Conservation (phyloP, 2,329 filamentous ascomycete species). For the Pseudocercospora fijiensis region DNA sequence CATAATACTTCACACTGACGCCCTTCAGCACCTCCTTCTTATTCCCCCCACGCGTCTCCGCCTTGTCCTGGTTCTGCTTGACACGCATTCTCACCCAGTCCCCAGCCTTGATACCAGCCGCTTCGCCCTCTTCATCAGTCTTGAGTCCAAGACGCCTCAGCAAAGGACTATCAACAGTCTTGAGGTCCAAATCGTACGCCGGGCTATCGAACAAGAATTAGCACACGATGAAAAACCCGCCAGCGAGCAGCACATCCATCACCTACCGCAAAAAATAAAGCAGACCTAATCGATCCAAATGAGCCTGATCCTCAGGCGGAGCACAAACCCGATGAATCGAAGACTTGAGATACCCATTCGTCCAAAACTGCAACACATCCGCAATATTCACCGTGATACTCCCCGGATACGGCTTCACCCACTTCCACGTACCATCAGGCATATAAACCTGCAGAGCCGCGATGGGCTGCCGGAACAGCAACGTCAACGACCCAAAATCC, state of each 20-base stretch:
- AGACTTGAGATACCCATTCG: conserved; percentile 48
- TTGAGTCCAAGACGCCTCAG: conserved; percentile 29
- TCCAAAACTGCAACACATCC: conserved; percentile 43
- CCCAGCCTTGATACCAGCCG: conserved; percentile 30
- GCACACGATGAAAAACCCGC: not conserved
- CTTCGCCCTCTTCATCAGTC: conserved; percentile 22
- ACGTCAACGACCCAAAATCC: conserved; percentile 46
- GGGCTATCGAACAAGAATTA: conserved; percentile 22
- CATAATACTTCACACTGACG: conserved; percentile 38
- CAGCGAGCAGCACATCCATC: not conserved
- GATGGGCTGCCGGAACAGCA: conserved; percentile 46
- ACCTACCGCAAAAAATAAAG: conserved; percentile 43
- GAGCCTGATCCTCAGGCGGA: conserved; percentile 50
- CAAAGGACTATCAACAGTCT: conserved; percentile 33
- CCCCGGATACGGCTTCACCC: conserved; percentile 43
- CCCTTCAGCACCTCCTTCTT: conserved; percentile 35
- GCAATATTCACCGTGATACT: conserved; percentile 46
- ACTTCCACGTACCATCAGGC: conserved; percentile 44
- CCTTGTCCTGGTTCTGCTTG: conserved; percentile 33
- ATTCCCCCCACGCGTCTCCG: conserved; percentile 22
- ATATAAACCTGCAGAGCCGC: conserved; percentile 44
- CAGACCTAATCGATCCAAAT: conserved; percentile 46
- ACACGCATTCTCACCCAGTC: conserved; percentile 34
- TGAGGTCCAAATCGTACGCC: conserved; percentile 31
- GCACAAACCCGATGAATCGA: conserved; percentile 53